Evolutionary conservation across 257 asterid genomes (phyloP).

Genomic region (Solanum habrochaites): DNA sequence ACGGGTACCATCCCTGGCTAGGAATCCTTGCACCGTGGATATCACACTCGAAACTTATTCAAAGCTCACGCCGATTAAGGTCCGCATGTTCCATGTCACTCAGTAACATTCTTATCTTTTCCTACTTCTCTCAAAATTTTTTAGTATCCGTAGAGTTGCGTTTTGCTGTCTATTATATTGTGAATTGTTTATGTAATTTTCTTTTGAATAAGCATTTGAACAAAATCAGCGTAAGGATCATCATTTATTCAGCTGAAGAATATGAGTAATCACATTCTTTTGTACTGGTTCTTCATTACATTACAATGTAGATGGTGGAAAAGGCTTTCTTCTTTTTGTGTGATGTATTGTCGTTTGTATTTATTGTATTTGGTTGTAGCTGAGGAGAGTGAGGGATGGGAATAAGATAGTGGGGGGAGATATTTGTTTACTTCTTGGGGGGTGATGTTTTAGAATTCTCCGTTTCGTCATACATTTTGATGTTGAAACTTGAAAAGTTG

Average conservation of each 20-base stretch:
- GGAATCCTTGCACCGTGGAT: constrained; percentile 98
- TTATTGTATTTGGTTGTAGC: neutral
- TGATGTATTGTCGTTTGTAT: neutral
- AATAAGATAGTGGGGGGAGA: neutral
- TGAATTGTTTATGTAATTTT: neutral
- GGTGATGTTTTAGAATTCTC: neutral
- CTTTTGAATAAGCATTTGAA: neutral
- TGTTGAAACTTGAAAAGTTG: too few species aligned
- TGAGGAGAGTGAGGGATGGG: neutral
- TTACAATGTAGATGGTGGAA: neutral
- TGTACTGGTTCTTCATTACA: neutral
- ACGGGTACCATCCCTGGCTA: constrained; percentile 84
- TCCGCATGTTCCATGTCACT: constrained; percentile 91
- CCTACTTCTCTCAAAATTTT: neutral
- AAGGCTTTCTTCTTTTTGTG: neutral
- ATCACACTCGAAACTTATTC: constrained; percentile 86
- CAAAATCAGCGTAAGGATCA: neutral
- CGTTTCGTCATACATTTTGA: too few species aligned
- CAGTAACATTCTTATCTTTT: constrained; percentile 16
- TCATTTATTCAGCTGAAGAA: neutral
- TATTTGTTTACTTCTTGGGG: neutral
- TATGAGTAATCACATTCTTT: neutral
- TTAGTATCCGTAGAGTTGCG: neutral
- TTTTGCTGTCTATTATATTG: neutral
- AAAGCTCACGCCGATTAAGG: constrained; percentile 93